Conservation (phyloP, 768 basidiomycete genomes). For the Mycena kentingensis region DNA sequence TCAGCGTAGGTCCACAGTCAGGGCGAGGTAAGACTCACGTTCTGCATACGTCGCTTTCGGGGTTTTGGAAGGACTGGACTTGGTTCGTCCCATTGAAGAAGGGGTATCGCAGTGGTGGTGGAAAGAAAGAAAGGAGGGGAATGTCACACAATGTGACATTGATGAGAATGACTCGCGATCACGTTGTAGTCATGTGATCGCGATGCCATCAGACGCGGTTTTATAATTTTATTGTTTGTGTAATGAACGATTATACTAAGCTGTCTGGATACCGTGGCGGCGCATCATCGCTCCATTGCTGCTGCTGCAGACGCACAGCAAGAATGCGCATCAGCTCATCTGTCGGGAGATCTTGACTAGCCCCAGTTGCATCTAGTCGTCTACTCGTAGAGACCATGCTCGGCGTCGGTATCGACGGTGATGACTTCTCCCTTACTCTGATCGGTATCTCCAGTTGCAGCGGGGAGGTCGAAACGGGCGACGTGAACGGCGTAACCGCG, state of each 20-base stretch:
- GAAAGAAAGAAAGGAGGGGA: conserved; percentile 7
- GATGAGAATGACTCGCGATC: no score
- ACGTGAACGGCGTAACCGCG: no score
- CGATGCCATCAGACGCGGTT: no score
- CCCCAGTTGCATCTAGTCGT: no score
- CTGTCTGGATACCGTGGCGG: background rate
- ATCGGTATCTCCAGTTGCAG: background rate
- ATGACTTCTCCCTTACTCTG: background rate
- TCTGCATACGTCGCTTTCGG: conserved; percentile 37
- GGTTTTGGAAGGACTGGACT: conserved; percentile 31
- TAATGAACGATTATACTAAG: no score
- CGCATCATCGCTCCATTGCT: background rate
- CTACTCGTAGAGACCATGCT: no score
- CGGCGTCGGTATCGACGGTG: background rate
- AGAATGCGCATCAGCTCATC: background rate
- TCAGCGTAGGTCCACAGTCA: conserved; percentile 1
- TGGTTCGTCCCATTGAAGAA: conserved; percentile 35
- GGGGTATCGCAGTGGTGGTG: conserved; percentile 24
- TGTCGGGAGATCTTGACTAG: no score
- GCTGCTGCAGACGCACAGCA: background rate
- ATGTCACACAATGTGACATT: conserved; percentile 15
- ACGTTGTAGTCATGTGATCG: no score
- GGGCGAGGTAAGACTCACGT: conserved; percentile 33
- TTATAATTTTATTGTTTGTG: no score
- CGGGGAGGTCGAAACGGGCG: background rate